Evolutionary conservation across 2,329 filamentous ascomycete genomes (phyloP), one percentile per base, ranked within the genome.

Genomic region (Phaeophleospora eucalypticola): DNA sequence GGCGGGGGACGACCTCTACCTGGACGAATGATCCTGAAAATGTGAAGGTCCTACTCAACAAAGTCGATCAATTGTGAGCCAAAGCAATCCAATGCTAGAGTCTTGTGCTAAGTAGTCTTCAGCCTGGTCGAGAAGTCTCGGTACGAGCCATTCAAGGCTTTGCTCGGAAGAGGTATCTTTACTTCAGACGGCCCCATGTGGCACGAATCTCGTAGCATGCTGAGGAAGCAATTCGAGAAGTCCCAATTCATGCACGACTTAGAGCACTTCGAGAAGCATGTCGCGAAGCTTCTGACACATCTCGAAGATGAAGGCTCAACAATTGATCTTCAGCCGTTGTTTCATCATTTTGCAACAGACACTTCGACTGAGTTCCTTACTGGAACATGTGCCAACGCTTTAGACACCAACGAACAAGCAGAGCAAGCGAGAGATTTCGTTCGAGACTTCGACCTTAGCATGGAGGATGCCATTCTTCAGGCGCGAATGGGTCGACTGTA

Each of bases 321-420:
- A 0, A 72, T 86, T 4, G 79, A 86, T 54, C 65, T 86, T 19
- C 77, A 81, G 59, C 72, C 76, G 7, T 65, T 84, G 3, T 82
- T 85, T 58, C 83, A 83, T 56, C 73, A 76, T 37, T 72, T 84
- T 59, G 12, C 24, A 6, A 29, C 12, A 12, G 82, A 87, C 49
- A 78, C 80, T 0, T 79, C 81, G 0, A 86, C 81, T 0, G 80
- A 83, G 33, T 83, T 86, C 47, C 65, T 87, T 4, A 81, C 86
- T 27, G 83, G 83, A 3, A 57, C 24, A 29, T 29, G 56, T 19
- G 54, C 55, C 2, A 46, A 53, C 16, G 53, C 56, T 8, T 45
- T 63, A 4, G 20, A 20, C 16, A 42, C 42, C 16, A 35, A 45
- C 14, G 45, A 51, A 10, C 45, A 45, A 10, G 46, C 36, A 2